Conservation (phyloP, 1,139 yeast genomes). For the Kluyveromyces marxianus region DNA sequence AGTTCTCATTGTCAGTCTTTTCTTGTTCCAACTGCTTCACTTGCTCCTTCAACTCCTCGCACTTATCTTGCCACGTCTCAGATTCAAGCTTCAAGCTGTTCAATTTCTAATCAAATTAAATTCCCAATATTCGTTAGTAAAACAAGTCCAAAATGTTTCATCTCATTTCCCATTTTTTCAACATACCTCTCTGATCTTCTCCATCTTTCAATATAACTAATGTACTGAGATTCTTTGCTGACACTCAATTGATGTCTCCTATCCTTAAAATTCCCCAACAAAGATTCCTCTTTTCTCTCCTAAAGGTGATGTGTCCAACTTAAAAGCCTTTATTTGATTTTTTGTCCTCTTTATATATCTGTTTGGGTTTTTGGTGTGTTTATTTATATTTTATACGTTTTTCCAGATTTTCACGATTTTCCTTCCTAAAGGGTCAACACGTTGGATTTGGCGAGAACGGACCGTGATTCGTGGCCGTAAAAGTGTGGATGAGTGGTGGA, state of each 20-base stretch:
- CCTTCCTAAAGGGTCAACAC: too few species aligned
- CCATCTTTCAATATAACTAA: conserved; percentile 17
- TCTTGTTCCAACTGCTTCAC: conserved; percentile 91
- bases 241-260: not conserved
- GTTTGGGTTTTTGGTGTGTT: not conserved
- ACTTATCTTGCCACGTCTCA: conserved; percentile 95
- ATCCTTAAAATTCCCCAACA: too few species aligned
- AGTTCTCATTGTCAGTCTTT: conserved; percentile 85
- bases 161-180: too few species aligned
- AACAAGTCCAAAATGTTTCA: not conserved
- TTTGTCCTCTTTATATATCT: too few species aligned
- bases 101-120: conserved; percentile 50
- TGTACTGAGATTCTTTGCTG: not conserved
- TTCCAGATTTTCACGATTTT: not conserved
- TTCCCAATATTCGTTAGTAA: conserved; percentile 6
- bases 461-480: too few species aligned
- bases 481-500: too few species aligned
- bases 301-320: too few species aligned
- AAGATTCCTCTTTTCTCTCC: too few species aligned
- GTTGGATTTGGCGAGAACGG: not conserved
- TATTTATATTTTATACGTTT: not conserved
- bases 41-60: conserved; percentile 75
- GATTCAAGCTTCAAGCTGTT: conserved; percentile 88
- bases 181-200: conserved; percentile 28
- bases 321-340: too few species aligned